Evolutionary conservation across 2,329 filamentous ascomycete genomes (phyloP).

Genomic region (Colletotrichum neosansevieriae): DNA sequence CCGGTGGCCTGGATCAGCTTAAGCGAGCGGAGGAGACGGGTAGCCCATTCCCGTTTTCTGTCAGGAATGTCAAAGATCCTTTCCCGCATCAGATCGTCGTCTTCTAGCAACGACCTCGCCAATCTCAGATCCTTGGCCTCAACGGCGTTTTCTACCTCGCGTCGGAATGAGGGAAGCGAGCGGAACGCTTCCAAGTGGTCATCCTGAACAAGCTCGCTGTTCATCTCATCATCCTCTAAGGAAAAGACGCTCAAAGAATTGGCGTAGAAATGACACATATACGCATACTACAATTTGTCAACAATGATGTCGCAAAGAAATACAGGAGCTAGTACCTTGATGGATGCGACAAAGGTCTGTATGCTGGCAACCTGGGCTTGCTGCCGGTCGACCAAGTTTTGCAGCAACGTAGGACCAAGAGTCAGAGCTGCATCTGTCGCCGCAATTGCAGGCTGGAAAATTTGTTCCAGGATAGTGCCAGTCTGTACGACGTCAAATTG

Average conservation of each 20-base stretch:
- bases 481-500: constrained; percentile 84
- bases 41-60: constrained; percentile 52
- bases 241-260: constrained; percentile 78
- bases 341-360: constrained; percentile 75
- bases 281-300: constrained; percentile 71
- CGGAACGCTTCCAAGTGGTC: constrained; percentile 77
- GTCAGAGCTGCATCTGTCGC: constrained; percentile 67
- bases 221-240: constrained; percentile 43
- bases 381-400: constrained; percentile 76
- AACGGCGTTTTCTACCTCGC: constrained; percentile 62
- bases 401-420: constrained; percentile 73
- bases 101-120: constrained; percentile 68
- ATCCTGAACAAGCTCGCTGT: constrained; percentile 57
- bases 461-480: constrained; percentile 76
- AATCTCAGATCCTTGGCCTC: constrained; percentile 55
- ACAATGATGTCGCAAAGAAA: not conserved
- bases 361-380: constrained; percentile 82
- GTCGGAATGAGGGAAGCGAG: constrained; percentile 76
- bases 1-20: constrained; percentile 58
- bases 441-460: constrained; percentile 76
- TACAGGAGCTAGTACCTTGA: constrained; percentile 66
- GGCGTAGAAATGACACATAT: constrained; percentile 88
- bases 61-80: constrained; percentile 51
- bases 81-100: constrained; percentile 66
- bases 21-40: constrained; percentile 62